phyloP scores from a whole-genome alignment of 139 green algal species.

The Picochlorum costavermella region DNA sequence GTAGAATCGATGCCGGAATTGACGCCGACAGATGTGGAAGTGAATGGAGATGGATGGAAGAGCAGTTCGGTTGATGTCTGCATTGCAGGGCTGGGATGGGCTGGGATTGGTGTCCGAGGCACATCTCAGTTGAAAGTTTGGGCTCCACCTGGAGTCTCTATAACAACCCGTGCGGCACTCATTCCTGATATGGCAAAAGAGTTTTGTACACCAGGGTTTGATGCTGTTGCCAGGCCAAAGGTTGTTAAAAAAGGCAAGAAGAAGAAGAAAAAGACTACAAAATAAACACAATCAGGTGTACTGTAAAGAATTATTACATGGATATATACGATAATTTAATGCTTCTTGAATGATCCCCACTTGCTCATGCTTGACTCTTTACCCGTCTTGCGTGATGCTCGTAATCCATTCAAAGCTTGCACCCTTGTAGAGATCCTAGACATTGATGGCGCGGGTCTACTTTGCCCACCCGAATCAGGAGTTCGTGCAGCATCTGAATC shows the following conservation, averaged over 20 bases:
- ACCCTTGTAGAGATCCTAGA: too few species aligned
- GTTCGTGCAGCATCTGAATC: too few species aligned
- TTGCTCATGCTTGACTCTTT: too few species aligned
- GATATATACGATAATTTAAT: too few species aligned
- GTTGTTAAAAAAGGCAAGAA: constrained; percentile 11
- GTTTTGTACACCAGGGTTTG: constrained; percentile 78
- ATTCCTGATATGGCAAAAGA: constrained; percentile 67
- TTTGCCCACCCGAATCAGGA: too few species aligned
- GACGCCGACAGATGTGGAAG: constrained; percentile 33
- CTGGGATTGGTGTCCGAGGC: constrained; percentile 70
- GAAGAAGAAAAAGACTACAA: background rate
- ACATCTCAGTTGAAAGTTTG: constrained; percentile 67
- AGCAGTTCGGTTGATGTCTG: constrained; percentile 46
- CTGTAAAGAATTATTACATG: too few species aligned
- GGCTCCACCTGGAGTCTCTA: constrained; percentile 58
- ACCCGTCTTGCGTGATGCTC: too few species aligned
- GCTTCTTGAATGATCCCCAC: too few species aligned
- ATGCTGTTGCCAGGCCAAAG: constrained; percentile 22
- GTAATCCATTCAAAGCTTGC: too few species aligned
- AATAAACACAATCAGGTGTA: background rate
- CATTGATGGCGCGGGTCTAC: too few species aligned
- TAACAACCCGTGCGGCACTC: constrained; percentile 78
- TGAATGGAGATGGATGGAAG: constrained; percentile 41
- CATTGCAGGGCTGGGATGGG: constrained; percentile 82
- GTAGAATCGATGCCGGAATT: constrained; percentile 28